phyloP scores from a whole-genome alignment of 768 basidiomycete species.

The Leucogyrophana mollusca region DNA sequence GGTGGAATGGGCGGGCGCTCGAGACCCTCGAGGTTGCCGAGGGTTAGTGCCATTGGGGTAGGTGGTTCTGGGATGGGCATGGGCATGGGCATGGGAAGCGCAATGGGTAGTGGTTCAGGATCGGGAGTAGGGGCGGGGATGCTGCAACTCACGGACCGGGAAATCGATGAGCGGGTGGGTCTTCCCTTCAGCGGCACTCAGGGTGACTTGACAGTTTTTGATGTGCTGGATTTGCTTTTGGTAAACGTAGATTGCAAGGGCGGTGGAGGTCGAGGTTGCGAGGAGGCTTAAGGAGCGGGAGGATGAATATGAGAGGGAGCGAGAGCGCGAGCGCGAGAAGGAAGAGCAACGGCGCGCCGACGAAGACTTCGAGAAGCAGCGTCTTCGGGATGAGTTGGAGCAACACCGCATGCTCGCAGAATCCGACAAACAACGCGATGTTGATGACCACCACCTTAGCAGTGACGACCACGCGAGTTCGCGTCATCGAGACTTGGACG shows the following conservation, averaged over 20 bases:
- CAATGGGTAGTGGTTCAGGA: conserved; percentile 7
- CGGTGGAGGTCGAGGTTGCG: conserved; percentile 73
- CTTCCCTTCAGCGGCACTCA: too few species aligned
- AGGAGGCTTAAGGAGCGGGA: conserved; percentile 53
- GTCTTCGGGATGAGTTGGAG: conserved; percentile 24
- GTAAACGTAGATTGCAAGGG: conserved; percentile 65
- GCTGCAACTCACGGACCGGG: conserved; percentile 54
- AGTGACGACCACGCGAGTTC: conserved; percentile 62
- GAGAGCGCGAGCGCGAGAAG: conserved; percentile 18
- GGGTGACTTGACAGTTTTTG: too few species aligned
- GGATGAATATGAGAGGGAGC: conserved; percentile 30
- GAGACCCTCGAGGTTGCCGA: conserved; percentile 30
- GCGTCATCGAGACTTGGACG: conserved; percentile 66
- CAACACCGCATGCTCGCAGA: conserved; percentile 18
- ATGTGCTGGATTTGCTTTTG: conserved; percentile 1
- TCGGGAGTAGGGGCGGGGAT: not conserved
- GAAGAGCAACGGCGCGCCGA: conserved; percentile 32
- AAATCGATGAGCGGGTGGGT: conserved; percentile 73
- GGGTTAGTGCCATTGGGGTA: conserved; percentile 26
- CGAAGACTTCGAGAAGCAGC: conserved; percentile 15
- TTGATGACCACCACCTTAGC: conserved; percentile 34
- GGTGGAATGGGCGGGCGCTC: conserved; percentile 35
- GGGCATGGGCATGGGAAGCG: too few species aligned
- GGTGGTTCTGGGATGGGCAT: not conserved
- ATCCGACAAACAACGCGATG: conserved; percentile 26